Evolutionary conservation across 148 eudicot species (phyloP), one percentile per base, ranked within the genome.

Genomic region (Salicornia ramosissima): DNA sequence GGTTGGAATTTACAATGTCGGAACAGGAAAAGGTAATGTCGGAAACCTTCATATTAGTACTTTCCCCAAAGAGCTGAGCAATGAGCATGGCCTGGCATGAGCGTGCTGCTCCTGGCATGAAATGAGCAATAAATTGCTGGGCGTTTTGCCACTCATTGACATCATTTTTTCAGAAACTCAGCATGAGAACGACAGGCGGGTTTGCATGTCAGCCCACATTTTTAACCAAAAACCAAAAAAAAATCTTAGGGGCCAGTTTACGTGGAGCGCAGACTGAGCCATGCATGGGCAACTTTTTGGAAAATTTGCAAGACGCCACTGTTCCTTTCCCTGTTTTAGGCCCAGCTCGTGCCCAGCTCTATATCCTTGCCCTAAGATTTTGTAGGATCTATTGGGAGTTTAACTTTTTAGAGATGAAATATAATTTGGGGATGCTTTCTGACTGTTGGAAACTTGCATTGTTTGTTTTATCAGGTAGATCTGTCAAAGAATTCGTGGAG

Each of bases 1-100:
- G 65, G 91, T 88, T 56, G 98, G 98, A 60, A 94, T 94, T 65
- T 94, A 90, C 81, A 94, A 94, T 75, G 98, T 94, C 19, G 98
- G 98, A 25, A 90, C 98, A 4, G 96, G 98, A 76, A 94, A 70
- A 88, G 98, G 96, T 88, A 80, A 18, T 28, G 40, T 45, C 26
- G 14, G 21, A 10, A 21, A 18, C 34, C 57, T 64, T 64, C 33
- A 46, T 53, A 3, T 31, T 58, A 36, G 40, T 39, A 16, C 15
- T 46, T 46, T 49, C 0, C 6, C 22, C 18, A 49, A 3, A 19
- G 53, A 19, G 18, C 5, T 49, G 53, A 4, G 50, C 18, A 3
- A 1, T 4, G 13, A 42, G 50, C 50, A 11, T 15, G 50, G 50
- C 16, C 19, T 46, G 53, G 53, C 50, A 46, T 45, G 15, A 14